Evolutionary conservation across 2,329 filamentous ascomycete species (phyloP).

Genomic region (Penicillium fuscoglaucum): DNA sequence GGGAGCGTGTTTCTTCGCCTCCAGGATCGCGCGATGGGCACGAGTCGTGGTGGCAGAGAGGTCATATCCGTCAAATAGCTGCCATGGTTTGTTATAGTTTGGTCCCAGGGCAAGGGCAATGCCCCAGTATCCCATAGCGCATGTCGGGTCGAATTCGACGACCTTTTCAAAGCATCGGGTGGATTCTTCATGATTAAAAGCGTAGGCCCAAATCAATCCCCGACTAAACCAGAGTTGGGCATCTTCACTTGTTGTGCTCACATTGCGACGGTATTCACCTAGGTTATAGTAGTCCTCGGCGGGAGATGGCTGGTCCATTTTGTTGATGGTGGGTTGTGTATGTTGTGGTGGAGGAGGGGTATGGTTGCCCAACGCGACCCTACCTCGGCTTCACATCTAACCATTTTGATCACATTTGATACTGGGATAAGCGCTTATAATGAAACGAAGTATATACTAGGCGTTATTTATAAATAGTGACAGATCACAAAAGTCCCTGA

Average conservation of each 20-base stretch:
- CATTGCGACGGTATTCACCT: slow-evolving; percentile 37
- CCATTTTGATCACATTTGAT: not conserved
- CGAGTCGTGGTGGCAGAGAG: slow-evolving; percentile 39
- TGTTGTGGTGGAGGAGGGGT: slow-evolving; percentile 5
- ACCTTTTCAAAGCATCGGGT: slow-evolving; percentile 36
- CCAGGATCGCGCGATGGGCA: slow-evolving; percentile 47
- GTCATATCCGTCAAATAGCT: slow-evolving; percentile 65
- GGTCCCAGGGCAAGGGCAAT: slow-evolving; percentile 66
- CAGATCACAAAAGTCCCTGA: not conserved
- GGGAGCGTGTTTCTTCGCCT: slow-evolving; percentile 46
- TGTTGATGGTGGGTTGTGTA: slow-evolving; percentile 3
- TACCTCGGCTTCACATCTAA: not conserved
- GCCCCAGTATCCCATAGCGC: slow-evolving; percentile 43
- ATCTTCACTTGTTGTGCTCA: slow-evolving; percentile 31
- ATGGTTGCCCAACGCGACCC: not conserved
- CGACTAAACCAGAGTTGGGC: slow-evolving; percentile 43
- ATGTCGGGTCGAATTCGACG: slow-evolving; percentile 33
- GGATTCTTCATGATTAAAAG: slow-evolving; percentile 44
- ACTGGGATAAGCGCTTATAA: not conserved
- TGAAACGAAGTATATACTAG: not conserved
- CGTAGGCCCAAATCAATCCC: slow-evolving; percentile 41
- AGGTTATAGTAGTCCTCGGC: slow-evolving; percentile 36
- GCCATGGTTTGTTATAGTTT: slow-evolving; percentile 78
- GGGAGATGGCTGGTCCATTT: slow-evolving; percentile 1
- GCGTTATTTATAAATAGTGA: not conserved